Evolutionary conservation across 257 asterid genomes (phyloP).

Genomic region (Linaria vulgaris): DNA sequence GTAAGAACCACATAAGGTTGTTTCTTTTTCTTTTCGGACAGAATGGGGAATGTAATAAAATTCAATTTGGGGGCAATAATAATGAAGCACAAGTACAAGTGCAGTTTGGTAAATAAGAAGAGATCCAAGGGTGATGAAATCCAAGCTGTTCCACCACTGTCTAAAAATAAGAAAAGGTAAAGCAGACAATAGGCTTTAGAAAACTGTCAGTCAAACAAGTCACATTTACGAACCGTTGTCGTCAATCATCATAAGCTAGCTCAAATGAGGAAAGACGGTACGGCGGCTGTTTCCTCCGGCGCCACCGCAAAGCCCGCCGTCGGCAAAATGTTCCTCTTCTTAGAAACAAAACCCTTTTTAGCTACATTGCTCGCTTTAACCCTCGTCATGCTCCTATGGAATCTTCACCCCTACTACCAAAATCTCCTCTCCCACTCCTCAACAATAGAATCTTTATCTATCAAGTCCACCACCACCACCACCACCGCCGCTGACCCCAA

Average conservation of each 20-base stretch:
- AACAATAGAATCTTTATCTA: constrained; percentile 29
- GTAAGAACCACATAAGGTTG: too few relatives aligned
- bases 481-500: constrained; percentile 35
- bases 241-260: constrained; percentile 20
- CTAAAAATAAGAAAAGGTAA: too few relatives aligned
- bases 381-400: constrained; percentile 52
- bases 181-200: too few relatives aligned
- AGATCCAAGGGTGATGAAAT: constrained; percentile 32
- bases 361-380: constrained; percentile 55
- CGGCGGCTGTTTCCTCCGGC: constrained; percentile 37
- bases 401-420: constrained; percentile 64
- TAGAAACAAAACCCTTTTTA: constrained; percentile 56
- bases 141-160: too few relatives aligned
- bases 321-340: constrained; percentile 48
- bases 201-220: neutral
- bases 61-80: too few relatives aligned
- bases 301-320: constrained; percentile 30
- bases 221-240: constrained; percentile 3
- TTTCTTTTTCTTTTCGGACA: too few relatives aligned
- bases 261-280: constrained; percentile 50
- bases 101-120: constrained; percentile 28
- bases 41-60: too few relatives aligned
- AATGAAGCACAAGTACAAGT: too few relatives aligned
- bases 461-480: constrained; percentile 21
- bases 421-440: constrained; percentile 34